phyloP scores from a whole-genome alignment of 352 stramenopile genomes.

The Globisporangium alternatum region DNA sequence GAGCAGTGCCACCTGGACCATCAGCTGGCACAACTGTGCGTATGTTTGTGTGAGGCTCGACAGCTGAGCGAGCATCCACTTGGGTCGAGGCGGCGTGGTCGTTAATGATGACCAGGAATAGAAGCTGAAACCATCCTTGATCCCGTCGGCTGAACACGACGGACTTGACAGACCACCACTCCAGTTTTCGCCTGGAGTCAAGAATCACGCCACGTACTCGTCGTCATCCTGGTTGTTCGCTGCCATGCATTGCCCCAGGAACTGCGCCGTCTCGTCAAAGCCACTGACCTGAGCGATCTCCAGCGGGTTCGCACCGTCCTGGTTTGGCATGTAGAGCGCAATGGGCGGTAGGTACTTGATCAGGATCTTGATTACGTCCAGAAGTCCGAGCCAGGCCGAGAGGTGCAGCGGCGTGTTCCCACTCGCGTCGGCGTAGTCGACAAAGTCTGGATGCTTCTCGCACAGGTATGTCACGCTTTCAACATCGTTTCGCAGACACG shows the following conservation, averaged over 20 bases:
- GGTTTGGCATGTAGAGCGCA: constrained; percentile 54
- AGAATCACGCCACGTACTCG: not conserved
- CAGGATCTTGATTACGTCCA: constrained; percentile 30
- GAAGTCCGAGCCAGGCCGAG: constrained; percentile 40
- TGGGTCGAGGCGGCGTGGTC: not conserved
- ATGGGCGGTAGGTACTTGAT: constrained; percentile 37
- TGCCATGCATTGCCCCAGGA: constrained; percentile 20
- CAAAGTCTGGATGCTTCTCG: constrained; percentile 50
- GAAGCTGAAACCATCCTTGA: constrained; percentile 6
- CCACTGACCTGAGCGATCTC: constrained; percentile 38
- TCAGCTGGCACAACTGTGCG: not conserved
- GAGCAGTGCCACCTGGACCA: not conserved
- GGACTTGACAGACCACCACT: not conserved
- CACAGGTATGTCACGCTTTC: constrained; percentile 55
- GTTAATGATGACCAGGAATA: not conserved
- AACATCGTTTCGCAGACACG: constrained; percentile 47
- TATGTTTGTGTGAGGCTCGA: not conserved
- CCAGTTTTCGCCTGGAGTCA: not conserved
- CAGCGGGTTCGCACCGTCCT: constrained; percentile 39
- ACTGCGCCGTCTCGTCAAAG: constrained; percentile 19
- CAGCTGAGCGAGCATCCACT: not conserved
- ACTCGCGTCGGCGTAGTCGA: constrained; percentile 59
- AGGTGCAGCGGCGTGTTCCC: constrained; percentile 73
- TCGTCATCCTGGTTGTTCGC: not conserved
- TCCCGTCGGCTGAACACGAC: no score